phyloP scores from a whole-genome alignment of 1,284 basidiomycete species.

The Puccinia coronata region DNA sequence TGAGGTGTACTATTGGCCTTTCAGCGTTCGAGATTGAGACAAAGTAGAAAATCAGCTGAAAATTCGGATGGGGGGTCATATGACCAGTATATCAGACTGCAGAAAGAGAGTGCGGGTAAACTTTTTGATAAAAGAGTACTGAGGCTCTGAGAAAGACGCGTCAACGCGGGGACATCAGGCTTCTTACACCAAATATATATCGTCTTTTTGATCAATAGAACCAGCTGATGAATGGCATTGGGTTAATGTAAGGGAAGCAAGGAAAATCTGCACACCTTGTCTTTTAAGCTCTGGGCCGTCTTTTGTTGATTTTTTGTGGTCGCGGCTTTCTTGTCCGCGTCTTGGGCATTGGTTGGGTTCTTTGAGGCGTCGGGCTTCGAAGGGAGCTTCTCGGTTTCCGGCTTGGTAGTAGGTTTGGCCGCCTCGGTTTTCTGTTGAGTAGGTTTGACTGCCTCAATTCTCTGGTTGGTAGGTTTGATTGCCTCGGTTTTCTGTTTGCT shows the following conservation, averaged over 20 bases:
- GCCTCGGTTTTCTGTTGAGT: background rate
- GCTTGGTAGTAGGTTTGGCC: background rate
- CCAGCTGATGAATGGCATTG: background rate
- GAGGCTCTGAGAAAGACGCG: background rate
- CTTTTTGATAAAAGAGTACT: background rate
- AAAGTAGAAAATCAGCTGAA: background rate
- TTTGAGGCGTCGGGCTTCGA: background rate
- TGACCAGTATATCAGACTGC: background rate
- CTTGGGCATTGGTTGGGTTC: background rate
- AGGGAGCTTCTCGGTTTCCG: background rate
- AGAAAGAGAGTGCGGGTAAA: background rate
- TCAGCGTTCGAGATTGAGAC: background rate
- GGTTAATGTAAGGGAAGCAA: background rate
- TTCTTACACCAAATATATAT: background rate
- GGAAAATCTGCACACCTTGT: background rate
- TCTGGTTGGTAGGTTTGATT: background rate
- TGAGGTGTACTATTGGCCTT: background rate
- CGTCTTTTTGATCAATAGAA: background rate
- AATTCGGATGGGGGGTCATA: background rate
- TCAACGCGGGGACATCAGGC: background rate
- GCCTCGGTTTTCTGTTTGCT: background rate
- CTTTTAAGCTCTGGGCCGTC: background rate
- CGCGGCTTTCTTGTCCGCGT: background rate
- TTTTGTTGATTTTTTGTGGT: background rate
- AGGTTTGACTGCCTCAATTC: background rate